These are phyloP conservation scores for Lodderomyces beijingensis DNA, from an alignment of 1,139 yeast genomes.

Conservation along the genomic window DNA sequence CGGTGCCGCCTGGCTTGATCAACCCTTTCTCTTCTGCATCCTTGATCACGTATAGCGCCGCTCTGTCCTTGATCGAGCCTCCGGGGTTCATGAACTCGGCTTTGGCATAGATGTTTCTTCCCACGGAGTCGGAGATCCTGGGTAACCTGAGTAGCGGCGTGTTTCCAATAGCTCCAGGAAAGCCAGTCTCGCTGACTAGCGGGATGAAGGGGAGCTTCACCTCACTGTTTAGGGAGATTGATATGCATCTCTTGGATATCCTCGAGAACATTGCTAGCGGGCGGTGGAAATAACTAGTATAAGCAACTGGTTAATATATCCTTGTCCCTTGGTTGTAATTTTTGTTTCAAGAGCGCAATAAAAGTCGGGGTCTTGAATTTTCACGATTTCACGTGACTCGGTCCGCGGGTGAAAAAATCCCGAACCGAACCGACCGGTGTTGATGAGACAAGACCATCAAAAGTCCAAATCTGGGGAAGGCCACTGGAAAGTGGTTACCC, in stretches of 20 bases:
- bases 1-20: conserved; percentile 61
- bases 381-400: too few relatives aligned
- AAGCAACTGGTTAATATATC: too few relatives aligned
- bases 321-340: too few relatives aligned
- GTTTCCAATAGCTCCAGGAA: conserved; percentile 79
- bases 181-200: conserved; percentile 55
- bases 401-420: too few relatives aligned
- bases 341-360: too few relatives aligned
- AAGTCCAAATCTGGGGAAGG: too few relatives aligned
- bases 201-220: conserved; percentile 52
- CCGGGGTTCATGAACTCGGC: conserved; percentile 96
- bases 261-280: conserved; percentile 16
- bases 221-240: conserved; percentile 19
- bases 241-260: conserved; percentile 16
- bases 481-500: too few relatives aligned
- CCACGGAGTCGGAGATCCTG: conserved; percentile 54
- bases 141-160: conserved; percentile 75
- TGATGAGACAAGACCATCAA: too few relatives aligned
- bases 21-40: conserved; percentile 76
- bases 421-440: too few relatives aligned
- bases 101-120: conserved; percentile 79
- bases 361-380: too few relatives aligned
- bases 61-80: conserved; percentile 89
- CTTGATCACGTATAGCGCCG: conserved; percentile 71
- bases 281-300: too few relatives aligned